Conservation (phyloP, 208 protist genomes). For the Trypanosomatidae sp. region DNA sequence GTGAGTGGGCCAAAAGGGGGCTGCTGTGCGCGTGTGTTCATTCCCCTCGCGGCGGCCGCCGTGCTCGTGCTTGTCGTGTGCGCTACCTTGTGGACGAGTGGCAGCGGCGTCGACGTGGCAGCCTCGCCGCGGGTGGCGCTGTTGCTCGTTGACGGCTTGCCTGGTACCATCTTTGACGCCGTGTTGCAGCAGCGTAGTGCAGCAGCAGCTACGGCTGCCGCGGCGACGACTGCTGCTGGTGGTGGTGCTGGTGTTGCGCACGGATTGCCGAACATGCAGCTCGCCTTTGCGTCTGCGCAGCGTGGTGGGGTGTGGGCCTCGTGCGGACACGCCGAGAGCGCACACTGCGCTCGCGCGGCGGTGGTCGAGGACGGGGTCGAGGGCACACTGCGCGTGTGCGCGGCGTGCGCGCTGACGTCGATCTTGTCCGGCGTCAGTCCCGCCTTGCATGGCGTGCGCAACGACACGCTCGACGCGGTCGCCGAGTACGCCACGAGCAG, state of each 20-base stretch:
- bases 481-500: conserved; percentile 21
- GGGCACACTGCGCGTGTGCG: conserved; percentile 16
- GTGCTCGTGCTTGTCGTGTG: conserved; percentile 17
- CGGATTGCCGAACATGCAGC: conserved; percentile 35
- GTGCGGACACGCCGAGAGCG: conserved; percentile 19
- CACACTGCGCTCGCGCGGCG: conserved; percentile 39
- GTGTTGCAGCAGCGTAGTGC: too few relatives aligned
- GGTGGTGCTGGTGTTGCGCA: too few relatives aligned
- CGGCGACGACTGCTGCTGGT: too few relatives aligned
- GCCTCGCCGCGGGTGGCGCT: conserved; percentile 36
- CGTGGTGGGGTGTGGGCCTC: conserved; percentile 18
- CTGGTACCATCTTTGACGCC: conserved; percentile 34
- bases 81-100: conserved; percentile 25
- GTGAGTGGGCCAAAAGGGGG: conserved; percentile 22
- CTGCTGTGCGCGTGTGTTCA: conserved; percentile 57
- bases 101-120: conserved; percentile 10
- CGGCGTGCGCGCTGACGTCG: conserved; percentile 25
- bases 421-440: conserved; percentile 49
- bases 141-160: conserved; percentile 56
- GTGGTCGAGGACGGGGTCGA: conserved; percentile 22
- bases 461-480: conserved; percentile 22
- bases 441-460: conserved; percentile 18
- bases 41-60: conserved; percentile 23
- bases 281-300: too few relatives aligned
- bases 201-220: too few relatives aligned